phyloP scores from a whole-genome alignment of 2,329 filamentous ascomycete species.

The Aspergillus pseudonomiae region DNA sequence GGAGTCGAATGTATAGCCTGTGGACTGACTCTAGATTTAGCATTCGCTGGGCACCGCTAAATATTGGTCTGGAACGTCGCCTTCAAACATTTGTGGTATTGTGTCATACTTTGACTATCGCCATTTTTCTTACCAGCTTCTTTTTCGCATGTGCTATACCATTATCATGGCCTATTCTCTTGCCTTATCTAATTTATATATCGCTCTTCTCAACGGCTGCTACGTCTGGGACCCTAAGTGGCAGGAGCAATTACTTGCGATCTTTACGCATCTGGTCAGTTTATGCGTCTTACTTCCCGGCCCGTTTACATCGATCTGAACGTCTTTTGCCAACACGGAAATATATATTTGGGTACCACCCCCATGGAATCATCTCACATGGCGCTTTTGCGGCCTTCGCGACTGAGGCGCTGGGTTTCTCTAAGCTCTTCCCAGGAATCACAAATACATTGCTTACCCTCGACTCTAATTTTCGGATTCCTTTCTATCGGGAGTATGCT shows the following conservation, averaged over 20 bases:
- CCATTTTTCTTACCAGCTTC: slow-evolving; percentile 74
- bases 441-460: slow-evolving; percentile 91
- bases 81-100: slow-evolving; percentile 79
- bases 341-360: slow-evolving; percentile 97
- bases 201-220: slow-evolving; percentile 74
- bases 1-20: not conserved
- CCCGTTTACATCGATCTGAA: slow-evolving; percentile 80
- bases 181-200: slow-evolving; percentile 81
- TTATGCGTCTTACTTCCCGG: slow-evolving; percentile 92
- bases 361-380: slow-evolving; percentile 95
- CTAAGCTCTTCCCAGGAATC: slow-evolving; percentile 87
- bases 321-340: slow-evolving; percentile 79
- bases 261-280: slow-evolving; percentile 78
- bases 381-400: slow-evolving; percentile 92
- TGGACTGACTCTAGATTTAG: slow-evolving; percentile 39
- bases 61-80: slow-evolving; percentile 70
- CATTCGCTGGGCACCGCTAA: slow-evolving; percentile 82
- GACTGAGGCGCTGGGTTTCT: slow-evolving; percentile 86
- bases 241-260: slow-evolving; percentile 75
- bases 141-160: slow-evolving; percentile 91
- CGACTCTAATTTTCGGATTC: slow-evolving; percentile 94
- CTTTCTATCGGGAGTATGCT: slow-evolving; percentile 93
- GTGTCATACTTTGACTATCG: slow-evolving; percentile 71
- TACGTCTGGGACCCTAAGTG: slow-evolving; percentile 72
- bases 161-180: slow-evolving; percentile 78